phyloP scores from a whole-genome alignment of 257 asterid genomes.

The Haberlea rhodopensis region DNA sequence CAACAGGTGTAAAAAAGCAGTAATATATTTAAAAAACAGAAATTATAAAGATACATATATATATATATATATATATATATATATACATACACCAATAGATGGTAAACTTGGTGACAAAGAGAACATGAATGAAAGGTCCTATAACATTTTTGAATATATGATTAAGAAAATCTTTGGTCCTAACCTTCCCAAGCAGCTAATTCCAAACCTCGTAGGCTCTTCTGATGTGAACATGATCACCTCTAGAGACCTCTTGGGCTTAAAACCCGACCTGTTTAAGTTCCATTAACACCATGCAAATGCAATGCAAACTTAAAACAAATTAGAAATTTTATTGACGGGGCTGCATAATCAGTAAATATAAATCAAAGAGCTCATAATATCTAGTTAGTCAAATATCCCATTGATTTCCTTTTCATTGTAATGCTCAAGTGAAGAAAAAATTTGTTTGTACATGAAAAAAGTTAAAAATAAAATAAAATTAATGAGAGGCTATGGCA shows the following conservation, averaged over 20 bases:
- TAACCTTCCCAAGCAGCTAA: constrained; percentile 97
- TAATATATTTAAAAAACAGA: neutral
- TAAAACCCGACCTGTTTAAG: constrained; percentile 65
- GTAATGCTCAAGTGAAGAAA: no score
- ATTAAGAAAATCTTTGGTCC: constrained; percentile 2
- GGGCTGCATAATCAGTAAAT: neutral
- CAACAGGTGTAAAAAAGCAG: constrained; percentile 20
- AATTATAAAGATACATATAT: neutral
- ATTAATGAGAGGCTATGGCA: neutral
- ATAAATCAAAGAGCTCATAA: neutral
- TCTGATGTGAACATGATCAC: constrained; percentile 98
- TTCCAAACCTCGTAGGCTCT: constrained; percentile 97
- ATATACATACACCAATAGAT: no score
- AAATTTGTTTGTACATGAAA: no score
- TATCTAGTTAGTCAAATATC: neutral
- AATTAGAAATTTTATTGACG: neutral
- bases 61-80: no score
- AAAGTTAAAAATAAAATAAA: no score
- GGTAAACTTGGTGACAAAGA: neutral
- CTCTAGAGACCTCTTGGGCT: constrained; percentile 85
- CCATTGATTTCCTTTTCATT: neutral
- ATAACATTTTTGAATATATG: neutral
- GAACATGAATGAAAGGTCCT: neutral
- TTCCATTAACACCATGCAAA: constrained; percentile 14
- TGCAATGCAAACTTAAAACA: constrained; percentile 7